Evolutionary conservation across 2,329 filamentous ascomycete species (phyloP).

Genomic region (Cercospora sp.): DNA sequence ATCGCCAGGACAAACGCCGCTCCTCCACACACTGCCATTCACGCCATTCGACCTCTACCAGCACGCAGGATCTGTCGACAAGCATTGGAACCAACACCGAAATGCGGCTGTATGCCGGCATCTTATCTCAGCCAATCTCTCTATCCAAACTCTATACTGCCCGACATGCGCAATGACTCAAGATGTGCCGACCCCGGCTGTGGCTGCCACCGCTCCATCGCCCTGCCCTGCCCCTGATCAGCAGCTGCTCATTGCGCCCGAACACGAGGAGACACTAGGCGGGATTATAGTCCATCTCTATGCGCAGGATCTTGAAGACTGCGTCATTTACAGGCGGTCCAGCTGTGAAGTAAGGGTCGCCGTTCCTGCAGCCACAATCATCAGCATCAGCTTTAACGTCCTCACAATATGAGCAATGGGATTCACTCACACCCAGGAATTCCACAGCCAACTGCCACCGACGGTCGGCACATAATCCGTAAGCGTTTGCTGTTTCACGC

Average conservation of each 20-base stretch:
- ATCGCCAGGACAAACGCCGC: not conserved
- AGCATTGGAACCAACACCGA: slow-evolving; percentile 4
- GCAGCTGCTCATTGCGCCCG: not conserved
- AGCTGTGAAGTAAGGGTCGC: slow-evolving; percentile 24
- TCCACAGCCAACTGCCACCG: slow-evolving; percentile 28
- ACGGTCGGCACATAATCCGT: slow-evolving; percentile 25
- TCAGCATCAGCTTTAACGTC: not conserved
- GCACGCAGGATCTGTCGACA: not conserved
- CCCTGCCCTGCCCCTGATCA: not conserved
- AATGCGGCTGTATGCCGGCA: slow-evolving; percentile 6
- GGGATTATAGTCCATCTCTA: slow-evolving; percentile 30
- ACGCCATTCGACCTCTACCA: not conserved
- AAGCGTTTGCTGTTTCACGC: slow-evolving; percentile 18
- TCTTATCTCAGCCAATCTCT: slow-evolving; percentile 5
- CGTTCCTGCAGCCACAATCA: slow-evolving; percentile 19
- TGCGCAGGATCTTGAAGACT: slow-evolving; percentile 28
- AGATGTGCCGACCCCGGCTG: not conserved
- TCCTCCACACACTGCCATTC: not conserved
- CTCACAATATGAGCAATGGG: not conserved
- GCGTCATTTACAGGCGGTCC: slow-evolving; percentile 27
- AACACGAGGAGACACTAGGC: not conserved
- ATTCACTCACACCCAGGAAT: slow-evolving; percentile 27
- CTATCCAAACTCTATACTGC: slow-evolving; percentile 1
- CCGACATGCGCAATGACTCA: not conserved
- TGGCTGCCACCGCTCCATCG: not conserved